These are phyloP conservation scores for Botrytis sinoallii DNA, from an alignment of 2,329 filamentous ascomycete species.

Conservation along the genomic window DNA sequence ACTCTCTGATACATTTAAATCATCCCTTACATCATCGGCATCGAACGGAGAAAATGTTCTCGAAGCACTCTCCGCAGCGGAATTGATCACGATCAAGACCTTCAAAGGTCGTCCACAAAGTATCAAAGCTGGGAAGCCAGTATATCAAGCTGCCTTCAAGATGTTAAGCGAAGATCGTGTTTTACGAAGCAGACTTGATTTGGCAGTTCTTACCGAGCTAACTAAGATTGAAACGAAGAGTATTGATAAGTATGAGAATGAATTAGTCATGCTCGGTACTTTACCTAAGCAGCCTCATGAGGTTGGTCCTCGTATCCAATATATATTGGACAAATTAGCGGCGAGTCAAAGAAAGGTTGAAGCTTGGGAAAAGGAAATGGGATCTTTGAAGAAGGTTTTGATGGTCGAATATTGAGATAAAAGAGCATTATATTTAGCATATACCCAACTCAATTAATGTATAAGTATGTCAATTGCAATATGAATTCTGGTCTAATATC, in stretches of 20 bases:
- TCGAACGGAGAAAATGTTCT: conserved; percentile 70
- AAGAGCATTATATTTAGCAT: conserved; percentile 6
- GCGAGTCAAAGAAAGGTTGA: conserved; percentile 72
- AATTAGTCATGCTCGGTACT: conserved; percentile 67
- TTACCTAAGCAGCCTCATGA: conserved; percentile 70
- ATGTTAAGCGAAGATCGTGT: conserved; percentile 68
- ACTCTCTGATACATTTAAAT: conserved; percentile 70
- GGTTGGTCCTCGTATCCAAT: conserved; percentile 63
- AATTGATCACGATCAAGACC: conserved; percentile 75
- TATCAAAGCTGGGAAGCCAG: conserved; percentile 78
- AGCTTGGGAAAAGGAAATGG: conserved; percentile 70
- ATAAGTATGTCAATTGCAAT: background rate
- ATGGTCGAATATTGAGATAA: conserved; percentile 43
- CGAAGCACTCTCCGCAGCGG: conserved; percentile 76
- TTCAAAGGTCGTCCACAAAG: conserved; percentile 72
- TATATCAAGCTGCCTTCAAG: conserved; percentile 81
- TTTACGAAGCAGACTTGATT: conserved; percentile 68
- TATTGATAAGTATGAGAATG: conserved; percentile 76
- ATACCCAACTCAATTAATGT: conserved; percentile 26
- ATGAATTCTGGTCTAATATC: background rate
- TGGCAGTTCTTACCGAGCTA: conserved; percentile 66
- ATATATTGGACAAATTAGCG: conserved; percentile 70
- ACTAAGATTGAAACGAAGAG: conserved; percentile 68
- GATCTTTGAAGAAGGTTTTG: conserved; percentile 67
- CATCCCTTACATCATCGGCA: conserved; percentile 47